Conservation (phyloP, 1,139 yeast genomes). For the Kurtzmaniella quercitrusa region DNA sequence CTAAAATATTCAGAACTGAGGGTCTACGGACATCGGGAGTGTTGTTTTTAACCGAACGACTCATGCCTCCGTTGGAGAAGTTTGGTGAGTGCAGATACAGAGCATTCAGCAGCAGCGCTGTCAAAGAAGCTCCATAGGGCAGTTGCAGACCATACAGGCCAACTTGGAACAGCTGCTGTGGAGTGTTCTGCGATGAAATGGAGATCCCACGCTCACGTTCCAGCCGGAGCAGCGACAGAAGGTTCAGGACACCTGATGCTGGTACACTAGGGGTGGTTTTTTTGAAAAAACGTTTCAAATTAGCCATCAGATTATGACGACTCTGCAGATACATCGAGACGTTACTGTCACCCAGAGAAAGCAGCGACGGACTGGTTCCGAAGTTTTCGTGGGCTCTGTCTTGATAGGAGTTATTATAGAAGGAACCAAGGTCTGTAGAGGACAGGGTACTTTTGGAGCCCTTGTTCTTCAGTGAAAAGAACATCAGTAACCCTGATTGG, state of each 20-base stretch:
- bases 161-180: conserved; percentile 16
- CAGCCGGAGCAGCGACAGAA: conserved; percentile 38
- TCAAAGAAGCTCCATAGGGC: conserved; percentile 12
- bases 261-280: conserved; percentile 33
- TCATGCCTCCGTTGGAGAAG: conserved; percentile 17
- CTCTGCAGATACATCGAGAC: conserved; percentile 28
- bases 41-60: conserved; percentile 16
- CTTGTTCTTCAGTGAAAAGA: conserved; percentile 37
- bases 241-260: conserved; percentile 26
- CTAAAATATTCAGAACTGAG: conserved; percentile 31
- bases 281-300: conserved; percentile 58
- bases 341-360: conserved; percentile 27
- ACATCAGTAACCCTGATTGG: conserved; percentile 49
- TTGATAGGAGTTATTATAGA: conserved; percentile 40
- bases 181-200: conserved; percentile 13
- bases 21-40: conserved; percentile 28
- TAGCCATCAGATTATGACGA: conserved; percentile 72
- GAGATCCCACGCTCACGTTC: conserved; percentile 14
- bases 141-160: conserved; percentile 13
- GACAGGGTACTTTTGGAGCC: conserved; percentile 24
- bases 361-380: conserved; percentile 37
- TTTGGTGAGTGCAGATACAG: conserved; percentile 33
- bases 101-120: conserved; percentile 30
- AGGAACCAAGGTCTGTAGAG: conserved; percentile 43
- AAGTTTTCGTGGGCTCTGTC: conserved; percentile 22